Percentiles rank a stretch among this genome's conserved stretches.
Conservation (phyloP, 2,329 filamentous ascomycete genomes). For the Colletotrichum salicis region DNA sequence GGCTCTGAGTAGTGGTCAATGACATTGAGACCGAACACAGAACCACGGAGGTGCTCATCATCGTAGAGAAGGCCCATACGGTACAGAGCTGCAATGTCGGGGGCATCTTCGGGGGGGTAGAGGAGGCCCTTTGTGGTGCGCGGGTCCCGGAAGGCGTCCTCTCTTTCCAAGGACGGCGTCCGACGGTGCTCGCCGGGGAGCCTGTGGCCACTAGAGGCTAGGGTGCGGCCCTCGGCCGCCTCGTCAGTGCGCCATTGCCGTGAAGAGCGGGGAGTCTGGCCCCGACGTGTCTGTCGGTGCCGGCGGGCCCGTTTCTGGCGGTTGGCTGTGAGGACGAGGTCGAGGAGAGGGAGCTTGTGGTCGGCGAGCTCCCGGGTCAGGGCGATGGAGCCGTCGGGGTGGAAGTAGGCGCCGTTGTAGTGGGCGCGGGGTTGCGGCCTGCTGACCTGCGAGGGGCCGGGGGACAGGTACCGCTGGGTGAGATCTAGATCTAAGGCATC, state of each 20-base stretch:
- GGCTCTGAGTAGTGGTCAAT: constrained; percentile 51
- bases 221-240: constrained; percentile 45
- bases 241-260: constrained; percentile 21
- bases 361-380: constrained; percentile 11
- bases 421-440: constrained; percentile 1
- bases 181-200: constrained; percentile 48
- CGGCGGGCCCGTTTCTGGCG: background rate
- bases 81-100: constrained; percentile 54
- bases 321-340: constrained; percentile 26
- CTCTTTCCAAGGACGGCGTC: constrained; percentile 53
- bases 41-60: constrained; percentile 48
- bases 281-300: constrained; percentile 1
- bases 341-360: constrained; percentile 20
- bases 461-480: constrained; percentile 16
- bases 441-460: constrained; percentile 18
- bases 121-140: constrained; percentile 46
- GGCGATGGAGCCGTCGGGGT: constrained; percentile 11
- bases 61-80: constrained; percentile 58
- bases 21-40: constrained; percentile 51
- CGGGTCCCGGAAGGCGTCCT: constrained; percentile 58
- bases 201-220: constrained; percentile 48
- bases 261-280: background rate
- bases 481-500: constrained; percentile 22
- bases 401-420: constrained; percentile 21
- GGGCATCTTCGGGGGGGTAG: constrained; percentile 46